Conservation (phyloP, 208 protist genomes). For the Acanthamoeba healyi region DNA sequence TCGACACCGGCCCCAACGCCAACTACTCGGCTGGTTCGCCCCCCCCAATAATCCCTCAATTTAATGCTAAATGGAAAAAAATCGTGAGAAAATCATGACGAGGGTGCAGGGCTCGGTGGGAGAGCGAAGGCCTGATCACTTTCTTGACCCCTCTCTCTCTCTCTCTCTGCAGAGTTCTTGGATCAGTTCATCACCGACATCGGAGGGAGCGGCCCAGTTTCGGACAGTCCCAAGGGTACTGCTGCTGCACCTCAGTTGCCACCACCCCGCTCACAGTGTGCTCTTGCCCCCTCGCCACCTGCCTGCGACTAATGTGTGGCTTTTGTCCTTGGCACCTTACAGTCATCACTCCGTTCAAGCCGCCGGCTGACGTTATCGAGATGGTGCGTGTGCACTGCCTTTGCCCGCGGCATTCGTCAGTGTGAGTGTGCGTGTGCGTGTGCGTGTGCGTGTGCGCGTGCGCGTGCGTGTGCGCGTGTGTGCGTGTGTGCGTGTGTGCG, state of each 20-base stretch:
- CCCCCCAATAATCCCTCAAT: not conserved
- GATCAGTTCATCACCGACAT: conserved; percentile 28
- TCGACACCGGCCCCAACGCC: not conserved
- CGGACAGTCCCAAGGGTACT: not conserved
- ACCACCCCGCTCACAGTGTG: too few species aligned
- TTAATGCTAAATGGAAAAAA: too few species aligned
- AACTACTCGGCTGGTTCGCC: conserved; percentile 1
- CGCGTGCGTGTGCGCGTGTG: too few species aligned
- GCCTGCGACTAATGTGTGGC: too few species aligned
- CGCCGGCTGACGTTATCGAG: not conserved
- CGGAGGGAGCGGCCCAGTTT: not conserved
- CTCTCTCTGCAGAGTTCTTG: conserved; percentile 1
- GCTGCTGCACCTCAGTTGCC: not conserved
- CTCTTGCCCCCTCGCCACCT: not conserved
- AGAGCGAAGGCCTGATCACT: too few species aligned
- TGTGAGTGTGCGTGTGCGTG: not conserved
- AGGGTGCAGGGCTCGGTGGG: too few species aligned
- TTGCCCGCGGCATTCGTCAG: not conserved
- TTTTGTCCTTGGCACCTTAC: not conserved
- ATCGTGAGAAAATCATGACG: too few species aligned
- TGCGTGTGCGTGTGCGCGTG: not conserved
- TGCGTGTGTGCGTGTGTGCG: too few species aligned
- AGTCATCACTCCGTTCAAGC: conserved; percentile 2
- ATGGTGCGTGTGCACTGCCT: not conserved
- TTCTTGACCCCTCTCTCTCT: too few species aligned